phyloP scores from a whole-genome alignment of 768 basidiomycete genomes.

The Tulasnella calospora region DNA sequence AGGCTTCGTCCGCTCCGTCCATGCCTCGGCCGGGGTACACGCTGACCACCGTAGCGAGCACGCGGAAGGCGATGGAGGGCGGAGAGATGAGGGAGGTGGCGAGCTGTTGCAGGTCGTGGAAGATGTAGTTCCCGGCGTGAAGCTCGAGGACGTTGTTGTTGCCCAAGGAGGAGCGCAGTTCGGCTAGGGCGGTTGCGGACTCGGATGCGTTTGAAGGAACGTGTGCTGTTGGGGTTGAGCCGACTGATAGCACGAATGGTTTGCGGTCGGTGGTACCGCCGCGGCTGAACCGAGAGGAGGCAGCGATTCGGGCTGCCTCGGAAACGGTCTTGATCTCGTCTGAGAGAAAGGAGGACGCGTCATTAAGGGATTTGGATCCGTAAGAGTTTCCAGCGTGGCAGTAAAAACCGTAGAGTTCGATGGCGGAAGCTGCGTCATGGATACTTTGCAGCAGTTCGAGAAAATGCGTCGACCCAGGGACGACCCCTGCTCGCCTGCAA shows the following conservation, averaged over 20 bases:
- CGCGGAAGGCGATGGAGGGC: conserved; percentile 55
- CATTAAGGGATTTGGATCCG: conserved; percentile 59
- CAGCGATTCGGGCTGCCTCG: conserved; percentile 52
- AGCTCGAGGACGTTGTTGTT: conserved; percentile 56
- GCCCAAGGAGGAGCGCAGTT: conserved; percentile 47
- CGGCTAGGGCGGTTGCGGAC: conserved; percentile 40
- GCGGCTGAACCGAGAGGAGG: conserved; percentile 48
- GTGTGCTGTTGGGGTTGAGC: conserved; percentile 85
- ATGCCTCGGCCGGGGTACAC: conserved; percentile 66
- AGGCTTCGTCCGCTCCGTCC: conserved; percentile 61
- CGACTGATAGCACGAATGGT: conserved; percentile 70
- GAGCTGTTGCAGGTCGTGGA: conserved; percentile 79
- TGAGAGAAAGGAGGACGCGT: conserved; percentile 62
- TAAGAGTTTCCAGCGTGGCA: conserved; percentile 75
- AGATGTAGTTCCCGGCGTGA: conserved; percentile 78
- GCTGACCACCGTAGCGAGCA: conserved; percentile 71
- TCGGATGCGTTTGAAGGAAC: conserved; percentile 42
- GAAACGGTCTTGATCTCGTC: conserved; percentile 69
- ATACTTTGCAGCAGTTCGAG: conserved; percentile 46
- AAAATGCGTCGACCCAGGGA: conserved; percentile 51
- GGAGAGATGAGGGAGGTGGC: conserved; percentile 62
- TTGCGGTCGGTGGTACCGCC: conserved; percentile 33
- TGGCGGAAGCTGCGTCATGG: conserved; percentile 46
- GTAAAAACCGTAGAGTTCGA: conserved; percentile 78
- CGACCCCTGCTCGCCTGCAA: conserved; percentile 66